Base-by-base conservation (phyloP, 176 grass and related monocot genomes). In the Carex cristatella region DNA sequence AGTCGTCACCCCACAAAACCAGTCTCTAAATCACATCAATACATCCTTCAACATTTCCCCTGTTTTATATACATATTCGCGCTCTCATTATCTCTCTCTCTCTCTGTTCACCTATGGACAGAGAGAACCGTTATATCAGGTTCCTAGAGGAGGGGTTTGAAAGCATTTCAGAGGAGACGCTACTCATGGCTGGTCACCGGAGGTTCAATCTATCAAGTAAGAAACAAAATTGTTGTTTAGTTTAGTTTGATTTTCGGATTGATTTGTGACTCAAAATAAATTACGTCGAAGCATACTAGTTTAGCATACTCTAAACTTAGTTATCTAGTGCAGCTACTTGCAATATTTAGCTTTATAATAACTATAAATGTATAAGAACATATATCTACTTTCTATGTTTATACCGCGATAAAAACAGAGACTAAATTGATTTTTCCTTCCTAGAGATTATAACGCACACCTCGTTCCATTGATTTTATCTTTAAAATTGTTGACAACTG, bases 201-300 rank as follows among this genome's bases (percentile, higher is more conserved):
- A 84, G 15, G 8, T 62, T 83, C 31, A 58, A 83, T 83, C 8
- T 59, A n/a, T 87, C 68, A 79, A 77, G 86, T 87, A 87, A 84
- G 81, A 83, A 8, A 8, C 23, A 1, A 65, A 27, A 27, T 64
- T 79, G 10, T 54, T 79, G 27, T 31, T 35, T 72, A 31, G 27
- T 79, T 79, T 18, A 18, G 19, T 56, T 19, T 44, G 8, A 7
- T 72, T 72, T 72, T 69, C 6, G 30, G 14, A 33, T 57, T 74
- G 19, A 53, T 48, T 53, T 74, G 16, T 27, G 10, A 51, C 70
- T 30, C 19, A 74, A 49, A 74, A 28, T 74, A 23, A 30, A 27
- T 53, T 74, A 19, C 7, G 51, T 5, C 8, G 3, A 74, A 74
- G 1, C 3, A 51, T 48, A 4, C 40, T 48, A 19, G 19, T 23